Conservation (phyloP, 768 basidiomycete species). For the Termitomyces sp. region DNA sequence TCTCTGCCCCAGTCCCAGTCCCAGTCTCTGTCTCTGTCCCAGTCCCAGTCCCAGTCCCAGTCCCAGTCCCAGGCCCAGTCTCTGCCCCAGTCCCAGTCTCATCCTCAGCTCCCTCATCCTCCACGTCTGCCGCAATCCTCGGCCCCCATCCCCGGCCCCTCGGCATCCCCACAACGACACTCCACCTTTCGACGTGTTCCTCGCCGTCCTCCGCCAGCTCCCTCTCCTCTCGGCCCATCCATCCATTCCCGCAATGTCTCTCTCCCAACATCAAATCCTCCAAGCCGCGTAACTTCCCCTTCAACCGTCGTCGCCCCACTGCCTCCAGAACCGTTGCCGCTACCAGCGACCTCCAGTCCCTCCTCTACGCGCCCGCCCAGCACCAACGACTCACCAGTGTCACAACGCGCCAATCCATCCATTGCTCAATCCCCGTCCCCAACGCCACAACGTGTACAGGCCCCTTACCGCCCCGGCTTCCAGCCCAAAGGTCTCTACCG, state of each 20-base stretch:
- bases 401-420: background rate
- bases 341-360: background rate
- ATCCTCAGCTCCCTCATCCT: background rate
- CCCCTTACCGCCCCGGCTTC: conserved; percentile 87
- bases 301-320: background rate
- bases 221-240: background rate
- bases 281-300: background rate
- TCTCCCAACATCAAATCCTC: background rate
- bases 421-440: background rate
- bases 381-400: background rate
- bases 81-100: background rate
- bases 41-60: too few relatives aligned
- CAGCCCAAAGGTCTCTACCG: conserved; percentile 87
- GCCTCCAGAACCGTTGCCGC: background rate
- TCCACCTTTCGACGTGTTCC: conserved; percentile 53
- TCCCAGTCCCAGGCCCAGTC: too few relatives aligned
- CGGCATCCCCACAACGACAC: conserved; percentile 16
- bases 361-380: background rate
- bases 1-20: too few relatives aligned
- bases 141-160: conserved; percentile 26
- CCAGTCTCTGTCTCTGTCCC: too few relatives aligned
- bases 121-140: too few relatives aligned
- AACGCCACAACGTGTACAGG: conserved; percentile 23
- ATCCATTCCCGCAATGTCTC: too few relatives aligned
- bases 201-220: conserved; percentile 28